Percentiles rank a stretch among this genome's conserved stretches.
These are phyloP conservation scores for Vickermania ingenoplastis DNA, from an alignment of 208 protist species.

Conservation along the genomic window DNA sequence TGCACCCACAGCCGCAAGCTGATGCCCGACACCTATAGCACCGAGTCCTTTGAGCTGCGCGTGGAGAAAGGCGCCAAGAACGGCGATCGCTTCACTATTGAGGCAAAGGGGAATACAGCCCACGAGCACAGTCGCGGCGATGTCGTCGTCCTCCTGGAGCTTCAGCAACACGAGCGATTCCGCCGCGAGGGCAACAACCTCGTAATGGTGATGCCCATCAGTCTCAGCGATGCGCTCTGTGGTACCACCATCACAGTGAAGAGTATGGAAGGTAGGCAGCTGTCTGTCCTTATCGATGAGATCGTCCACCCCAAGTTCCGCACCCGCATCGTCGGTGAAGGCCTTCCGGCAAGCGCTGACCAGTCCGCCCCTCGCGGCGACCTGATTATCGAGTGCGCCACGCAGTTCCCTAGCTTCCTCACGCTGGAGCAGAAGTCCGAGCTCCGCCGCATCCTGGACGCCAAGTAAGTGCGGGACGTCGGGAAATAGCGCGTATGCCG, in stretches of 20 bases:
- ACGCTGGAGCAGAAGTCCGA: conserved; percentile 84
- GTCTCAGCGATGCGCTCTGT: conserved; percentile 74
- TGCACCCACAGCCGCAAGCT: conserved; percentile 15
- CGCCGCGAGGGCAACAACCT: conserved; percentile 79
- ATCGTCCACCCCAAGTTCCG: conserved; percentile 80
- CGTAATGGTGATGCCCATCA: conserved; percentile 49
- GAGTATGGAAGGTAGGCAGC: conserved; percentile 71
- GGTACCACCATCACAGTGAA: conserved; percentile 71
- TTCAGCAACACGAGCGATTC: conserved; percentile 63
- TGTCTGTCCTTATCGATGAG: conserved; percentile 75
- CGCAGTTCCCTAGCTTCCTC: conserved; percentile 73
- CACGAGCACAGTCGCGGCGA: conserved; percentile 57
- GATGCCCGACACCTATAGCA: conserved; percentile 16
- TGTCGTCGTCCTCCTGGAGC: conserved; percentile 53
- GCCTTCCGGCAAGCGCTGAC: conserved; percentile 30
- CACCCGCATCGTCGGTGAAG: conserved; percentile 58
- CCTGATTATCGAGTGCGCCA: conserved; percentile 72
- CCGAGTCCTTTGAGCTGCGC: conserved; percentile 49
- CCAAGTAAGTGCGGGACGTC: conserved; percentile 18
- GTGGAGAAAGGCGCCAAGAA: conserved; percentile 62
- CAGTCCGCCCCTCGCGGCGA: conserved; percentile 43
- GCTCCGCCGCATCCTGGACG: conserved; percentile 64
- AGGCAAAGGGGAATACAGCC: conserved; percentile 49
- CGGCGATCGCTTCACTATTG: conserved; percentile 52
- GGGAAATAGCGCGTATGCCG: neutral